Evolutionary conservation across 331 rosid genomes (phyloP).

Genomic region (Stylosanthes scabra): DNA sequence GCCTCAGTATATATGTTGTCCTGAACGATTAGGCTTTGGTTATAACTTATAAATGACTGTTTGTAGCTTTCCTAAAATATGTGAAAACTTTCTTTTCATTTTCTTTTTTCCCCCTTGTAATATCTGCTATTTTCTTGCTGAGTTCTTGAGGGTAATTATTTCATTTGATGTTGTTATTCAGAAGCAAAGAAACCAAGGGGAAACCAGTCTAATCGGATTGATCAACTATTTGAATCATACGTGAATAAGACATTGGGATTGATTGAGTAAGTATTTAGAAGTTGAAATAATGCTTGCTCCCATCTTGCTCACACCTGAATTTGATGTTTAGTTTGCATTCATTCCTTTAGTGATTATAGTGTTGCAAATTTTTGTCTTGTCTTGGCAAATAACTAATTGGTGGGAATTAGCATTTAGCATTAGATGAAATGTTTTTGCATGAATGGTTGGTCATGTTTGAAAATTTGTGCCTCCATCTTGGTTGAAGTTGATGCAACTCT

Average conservation of each 20-base stretch:
- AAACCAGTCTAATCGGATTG: conserved; percentile 54
- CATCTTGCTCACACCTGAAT: too few species aligned
- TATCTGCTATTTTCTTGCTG: neutral
- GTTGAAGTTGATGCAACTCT: conserved; percentile 20
- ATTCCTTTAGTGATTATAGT: neutral
- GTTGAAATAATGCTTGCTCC: conserved; percentile 13
- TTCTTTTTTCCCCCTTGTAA: neutral
- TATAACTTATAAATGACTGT: conserved; percentile 19
- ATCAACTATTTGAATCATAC: conserved; percentile 49
- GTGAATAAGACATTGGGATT: conserved; percentile 50
- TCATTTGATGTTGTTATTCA: conserved; percentile 39
- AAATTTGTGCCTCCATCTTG: neutral
- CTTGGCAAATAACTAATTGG: neutral
- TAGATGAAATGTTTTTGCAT: neutral
- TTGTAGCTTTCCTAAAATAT: neutral
- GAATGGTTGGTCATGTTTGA: conserved; percentile 1
- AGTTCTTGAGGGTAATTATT: conserved; percentile 23
- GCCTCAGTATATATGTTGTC: conserved; percentile 13
- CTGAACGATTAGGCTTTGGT: conserved; percentile 18
- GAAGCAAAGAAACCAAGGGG: conserved; percentile 52
- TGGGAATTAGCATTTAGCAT: neutral
- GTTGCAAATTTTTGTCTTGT: neutral
- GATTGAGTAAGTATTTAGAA: conserved; percentile 66
- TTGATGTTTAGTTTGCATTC: too few species aligned
- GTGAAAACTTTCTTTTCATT: neutral